Base-by-base conservation (phyloP, 129 eudicot genomes). In the Helichrysum umbraculigerum region DNA sequence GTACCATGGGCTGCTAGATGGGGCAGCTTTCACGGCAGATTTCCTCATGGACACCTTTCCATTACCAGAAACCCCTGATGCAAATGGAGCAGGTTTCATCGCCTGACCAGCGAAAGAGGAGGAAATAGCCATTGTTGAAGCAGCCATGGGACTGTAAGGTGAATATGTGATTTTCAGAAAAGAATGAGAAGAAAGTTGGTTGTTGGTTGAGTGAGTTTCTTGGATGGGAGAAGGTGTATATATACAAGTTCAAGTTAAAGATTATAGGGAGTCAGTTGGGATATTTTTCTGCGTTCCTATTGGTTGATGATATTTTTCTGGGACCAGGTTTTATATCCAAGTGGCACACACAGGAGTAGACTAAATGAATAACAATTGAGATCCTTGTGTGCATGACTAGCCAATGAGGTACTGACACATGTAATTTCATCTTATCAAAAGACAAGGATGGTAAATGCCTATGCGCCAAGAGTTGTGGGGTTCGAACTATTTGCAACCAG, bases 401-500 rank as follows among this genome's bases (percentile, higher is more conserved):
- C 62, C 71, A 74, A 42, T 61, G 0, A n/a, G 44, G 29, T 41
- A 44, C 14, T 17, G 70, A 74, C 78, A 74, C 30, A 4, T 33
- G 35, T 33, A 33, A 74, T 8, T 39, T 16, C 78, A 62, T 41
- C 70, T 60, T 22, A 73, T 42, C 60, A 35, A 14, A 22, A 37
- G 56, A 73, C 41, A 73, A 34, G 32, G 37, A 21, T 35, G 68
- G 58, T 19, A 32, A 32, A 30, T 54, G 17, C 17, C 34, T 12
- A 19, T 32, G 17, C 4, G 65, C 76, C 66, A 72, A 56, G 0
- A 57, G 67, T 20, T 14, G 78, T 37, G 70, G 70, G 78, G 29
- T 74, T 41, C 25, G n/a, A 61, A 61, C 19, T 41, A 37, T 74
- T 61, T 73, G 70, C 22, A n/a, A 10, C 60, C 70, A 39, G 25